Evolutionary conservation across 2,329 filamentous ascomycete species (phyloP).

Genomic region (Alternaria arborescens): DNA sequence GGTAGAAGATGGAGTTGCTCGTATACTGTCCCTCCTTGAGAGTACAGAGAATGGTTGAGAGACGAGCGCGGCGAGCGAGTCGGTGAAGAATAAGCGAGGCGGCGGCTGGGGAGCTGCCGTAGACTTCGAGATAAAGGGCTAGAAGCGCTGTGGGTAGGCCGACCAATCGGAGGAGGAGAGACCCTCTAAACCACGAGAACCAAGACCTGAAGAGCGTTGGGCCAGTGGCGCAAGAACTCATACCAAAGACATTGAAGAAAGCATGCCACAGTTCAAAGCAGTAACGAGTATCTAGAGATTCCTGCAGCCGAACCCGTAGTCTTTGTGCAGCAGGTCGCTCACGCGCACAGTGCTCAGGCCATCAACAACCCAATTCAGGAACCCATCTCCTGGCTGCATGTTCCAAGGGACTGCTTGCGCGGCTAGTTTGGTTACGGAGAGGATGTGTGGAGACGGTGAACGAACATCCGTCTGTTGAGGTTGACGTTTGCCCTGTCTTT

Average conservation of each 20-base stretch:
- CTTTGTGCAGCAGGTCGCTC: conserved; percentile 27
- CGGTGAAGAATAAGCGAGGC: conserved; percentile 48
- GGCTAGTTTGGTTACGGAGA: conserved; percentile 20
- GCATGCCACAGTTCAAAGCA: conserved; percentile 38
- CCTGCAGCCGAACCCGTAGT: conserved; percentile 23
- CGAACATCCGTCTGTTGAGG: neutral
- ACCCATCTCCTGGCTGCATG: conserved; percentile 23
- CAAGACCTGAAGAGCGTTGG: conserved; percentile 41
- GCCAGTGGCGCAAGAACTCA: conserved; percentile 43
- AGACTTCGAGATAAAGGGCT: conserved; percentile 43
- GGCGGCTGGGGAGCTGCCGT: conserved; percentile 39
- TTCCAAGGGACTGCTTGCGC: conserved; percentile 30
- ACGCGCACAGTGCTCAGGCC: conserved; percentile 26
- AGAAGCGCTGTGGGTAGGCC: conserved; percentile 41
- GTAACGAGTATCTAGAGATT: conserved; percentile 13
- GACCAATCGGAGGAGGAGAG: conserved; percentile 36
- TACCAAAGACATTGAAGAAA: conserved; percentile 36
- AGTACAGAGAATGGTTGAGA: conserved; percentile 34
- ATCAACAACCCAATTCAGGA: conserved; percentile 21
- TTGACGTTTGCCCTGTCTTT: neutral
- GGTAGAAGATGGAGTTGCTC: conserved; percentile 26
- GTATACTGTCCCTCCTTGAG: conserved; percentile 33
- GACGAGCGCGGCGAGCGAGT: conserved; percentile 42
- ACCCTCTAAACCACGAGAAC: conserved; percentile 38
- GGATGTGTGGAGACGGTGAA: conserved; percentile 3